Percentiles rank a stretch among this genome's conserved stretches.
These are phyloP conservation scores for Gastrolobium villosum DNA, from an alignment of 306 rosid genomes.

Conservation along the genomic window DNA sequence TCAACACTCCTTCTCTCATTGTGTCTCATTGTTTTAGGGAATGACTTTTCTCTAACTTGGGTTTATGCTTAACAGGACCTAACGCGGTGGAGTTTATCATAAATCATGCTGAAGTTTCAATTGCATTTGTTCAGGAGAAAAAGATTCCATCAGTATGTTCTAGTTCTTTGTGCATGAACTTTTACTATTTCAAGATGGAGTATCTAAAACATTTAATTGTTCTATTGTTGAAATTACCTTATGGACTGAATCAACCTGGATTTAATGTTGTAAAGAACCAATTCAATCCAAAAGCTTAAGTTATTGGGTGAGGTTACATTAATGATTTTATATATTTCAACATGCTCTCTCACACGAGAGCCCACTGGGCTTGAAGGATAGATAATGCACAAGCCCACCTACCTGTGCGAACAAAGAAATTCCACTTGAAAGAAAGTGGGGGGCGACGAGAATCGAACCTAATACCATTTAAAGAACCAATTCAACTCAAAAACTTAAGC, in stretches of 20 bases:
- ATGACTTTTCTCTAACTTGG: conserved; percentile 31
- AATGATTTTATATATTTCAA: too few relatives aligned
- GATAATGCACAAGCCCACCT: too few relatives aligned
- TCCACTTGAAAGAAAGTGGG: too few relatives aligned
- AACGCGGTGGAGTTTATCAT: conserved; percentile 93
- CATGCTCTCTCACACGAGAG: too few relatives aligned
- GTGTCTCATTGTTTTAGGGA: not conserved
- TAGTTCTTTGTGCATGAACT: conserved; percentile 18
- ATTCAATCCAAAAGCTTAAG: too few relatives aligned
- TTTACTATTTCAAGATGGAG: conserved; percentile 1
- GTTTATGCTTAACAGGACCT: conserved; percentile 70
- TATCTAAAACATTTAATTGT: not conserved
- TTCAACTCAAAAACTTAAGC: too few relatives aligned
- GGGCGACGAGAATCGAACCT: too few relatives aligned
- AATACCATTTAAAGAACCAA: too few relatives aligned
- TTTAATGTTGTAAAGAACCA: too few relatives aligned
- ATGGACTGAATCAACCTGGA: not conserved
- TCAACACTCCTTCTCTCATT: not conserved
- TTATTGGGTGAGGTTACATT: too few relatives aligned
- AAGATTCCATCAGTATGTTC: conserved; percentile 86
- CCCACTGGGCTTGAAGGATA: too few relatives aligned
- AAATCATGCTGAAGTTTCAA: conserved; percentile 91
- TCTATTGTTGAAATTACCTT: conserved; percentile 1
- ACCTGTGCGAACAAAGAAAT: too few relatives aligned
- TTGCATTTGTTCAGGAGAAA: conserved; percentile 91